phyloP scores from a whole-genome alignment of 768 basidiomycete species.

The Leccinellum luteum region DNA sequence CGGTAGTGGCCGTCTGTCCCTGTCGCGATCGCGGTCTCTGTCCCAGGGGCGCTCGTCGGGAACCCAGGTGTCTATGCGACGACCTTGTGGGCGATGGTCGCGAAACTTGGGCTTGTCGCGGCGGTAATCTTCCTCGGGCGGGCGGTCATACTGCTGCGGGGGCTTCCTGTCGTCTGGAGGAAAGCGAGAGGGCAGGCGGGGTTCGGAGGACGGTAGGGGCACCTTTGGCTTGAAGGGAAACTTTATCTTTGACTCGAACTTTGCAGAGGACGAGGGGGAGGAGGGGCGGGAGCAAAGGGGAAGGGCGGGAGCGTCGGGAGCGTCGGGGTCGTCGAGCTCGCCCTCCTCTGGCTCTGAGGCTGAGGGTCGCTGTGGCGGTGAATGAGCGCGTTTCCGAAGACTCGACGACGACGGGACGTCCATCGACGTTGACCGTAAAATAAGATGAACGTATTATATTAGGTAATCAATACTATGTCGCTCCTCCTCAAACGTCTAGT shows the following conservation, averaged over 20 bases:
- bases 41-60: constrained; percentile 28
- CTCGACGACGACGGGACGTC: constrained; percentile 16
- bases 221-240: constrained; percentile 70
- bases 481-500: constrained; percentile 71
- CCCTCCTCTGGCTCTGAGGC: constrained; percentile 78
- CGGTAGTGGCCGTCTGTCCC: constrained; percentile 24
- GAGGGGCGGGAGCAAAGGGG: constrained; percentile 21
- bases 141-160: constrained; percentile 36
- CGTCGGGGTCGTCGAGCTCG: constrained; percentile 64
- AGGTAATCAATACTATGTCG: constrained; percentile 42
- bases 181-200: constrained; percentile 34
- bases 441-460: neutral
- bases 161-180: constrained; percentile 25
- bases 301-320: constrained; percentile 3
- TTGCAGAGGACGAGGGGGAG: constrained; percentile 36
- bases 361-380: constrained; percentile 54
- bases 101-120: constrained; percentile 26
- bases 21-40: constrained; percentile 22
- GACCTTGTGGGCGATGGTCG: constrained; percentile 20
- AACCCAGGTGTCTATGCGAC: constrained; percentile 25
- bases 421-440: constrained; percentile 7
- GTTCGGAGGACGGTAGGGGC: neutral
- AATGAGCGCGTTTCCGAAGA: constrained; percentile 54
- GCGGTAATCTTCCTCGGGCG: constrained; percentile 46
- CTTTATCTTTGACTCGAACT: constrained; percentile 48